Conservation (phyloP, 352 stramenopile species). For the Discostella stelligera region DNA sequence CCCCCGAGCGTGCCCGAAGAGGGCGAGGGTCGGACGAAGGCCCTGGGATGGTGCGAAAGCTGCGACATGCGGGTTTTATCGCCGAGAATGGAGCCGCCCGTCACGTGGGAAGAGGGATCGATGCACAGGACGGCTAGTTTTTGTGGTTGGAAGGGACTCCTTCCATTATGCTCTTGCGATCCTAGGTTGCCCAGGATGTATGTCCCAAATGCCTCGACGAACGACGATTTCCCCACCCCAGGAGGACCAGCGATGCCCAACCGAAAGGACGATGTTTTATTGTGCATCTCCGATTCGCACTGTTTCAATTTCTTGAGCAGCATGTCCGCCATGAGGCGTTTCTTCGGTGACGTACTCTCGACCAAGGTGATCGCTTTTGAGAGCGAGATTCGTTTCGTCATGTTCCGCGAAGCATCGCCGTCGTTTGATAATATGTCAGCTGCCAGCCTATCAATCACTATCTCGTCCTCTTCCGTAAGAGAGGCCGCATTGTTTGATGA, state of each 20-base stretch:
- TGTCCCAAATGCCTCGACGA: constrained; percentile 94
- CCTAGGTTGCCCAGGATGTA: constrained; percentile 76
- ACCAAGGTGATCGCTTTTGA: constrained; percentile 76
- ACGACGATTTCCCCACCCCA: constrained; percentile 94
- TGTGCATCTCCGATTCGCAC: constrained; percentile 14
- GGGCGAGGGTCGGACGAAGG: constrained; percentile 57
- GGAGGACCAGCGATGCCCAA: constrained; percentile 74
- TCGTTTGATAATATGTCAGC: constrained; percentile 24
- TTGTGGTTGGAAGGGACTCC: constrained; percentile 46
- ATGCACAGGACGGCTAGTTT: constrained; percentile 94
- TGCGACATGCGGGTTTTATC: constrained; percentile 98
- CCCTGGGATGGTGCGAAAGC: constrained; percentile 86
- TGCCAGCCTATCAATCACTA: constrained; percentile 18
- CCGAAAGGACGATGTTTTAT: constrained; percentile 48
- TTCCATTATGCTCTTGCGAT: constrained; percentile 54
- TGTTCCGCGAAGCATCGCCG: background rate
- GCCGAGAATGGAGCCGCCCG: constrained; percentile 94
- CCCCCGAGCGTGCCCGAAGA: constrained; percentile 77
- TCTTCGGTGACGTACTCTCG: constrained; percentile 58
- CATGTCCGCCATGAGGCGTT: constrained; percentile 61
- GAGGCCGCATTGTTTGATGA: constrained; percentile 5
- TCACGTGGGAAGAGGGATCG: constrained; percentile 93
- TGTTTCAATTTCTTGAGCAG: constrained; percentile 56
- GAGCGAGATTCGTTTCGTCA: constrained; percentile 57
- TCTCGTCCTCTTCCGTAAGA: constrained; percentile 31